These are phyloP conservation scores for Talinum fruticosum DNA, from an alignment of 148 eudicot genomes.

Conservation along the genomic window DNA sequence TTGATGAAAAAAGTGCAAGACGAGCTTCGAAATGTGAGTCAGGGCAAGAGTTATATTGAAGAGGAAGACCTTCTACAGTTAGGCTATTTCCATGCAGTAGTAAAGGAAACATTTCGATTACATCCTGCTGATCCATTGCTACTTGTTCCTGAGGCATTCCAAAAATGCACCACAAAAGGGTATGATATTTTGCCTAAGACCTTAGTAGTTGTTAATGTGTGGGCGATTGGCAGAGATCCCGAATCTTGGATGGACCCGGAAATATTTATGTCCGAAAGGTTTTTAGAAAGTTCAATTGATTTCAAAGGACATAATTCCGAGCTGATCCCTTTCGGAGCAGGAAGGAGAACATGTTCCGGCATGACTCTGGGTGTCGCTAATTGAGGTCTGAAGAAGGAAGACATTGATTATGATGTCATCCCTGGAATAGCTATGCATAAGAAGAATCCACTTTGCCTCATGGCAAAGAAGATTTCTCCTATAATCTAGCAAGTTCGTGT, in stretches of 20 bases:
- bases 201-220: conserved; percentile 19
- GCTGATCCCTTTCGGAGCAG: background rate
- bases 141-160: conserved; percentile 22
- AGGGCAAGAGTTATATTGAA: background rate
- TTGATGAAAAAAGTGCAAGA: conserved; percentile 25
- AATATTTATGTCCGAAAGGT: conserved; percentile 22
- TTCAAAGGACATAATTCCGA: background rate
- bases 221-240: conserved; percentile 28
- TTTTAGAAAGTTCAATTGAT: conserved; percentile 8
- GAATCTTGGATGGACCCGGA: conserved; percentile 27
- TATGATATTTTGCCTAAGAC: conserved; percentile 28
- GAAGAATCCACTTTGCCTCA: too few species aligned
- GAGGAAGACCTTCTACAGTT: conserved; percentile 22
- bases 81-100: conserved; percentile 26
- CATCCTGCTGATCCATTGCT: conserved; percentile 35
- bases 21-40: conserved; percentile 9
- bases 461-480: too few species aligned
- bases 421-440: too few species aligned
- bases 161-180: conserved; percentile 24
- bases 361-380: conserved; percentile 28
- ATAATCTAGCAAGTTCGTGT: too few species aligned
- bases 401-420: too few species aligned
- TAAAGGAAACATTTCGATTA: conserved; percentile 36
- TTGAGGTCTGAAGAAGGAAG: too few species aligned
- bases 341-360: conserved; percentile 33